Conservation (phyloP, 805 yeast genomes). For the Candida palmyrensis region DNA sequence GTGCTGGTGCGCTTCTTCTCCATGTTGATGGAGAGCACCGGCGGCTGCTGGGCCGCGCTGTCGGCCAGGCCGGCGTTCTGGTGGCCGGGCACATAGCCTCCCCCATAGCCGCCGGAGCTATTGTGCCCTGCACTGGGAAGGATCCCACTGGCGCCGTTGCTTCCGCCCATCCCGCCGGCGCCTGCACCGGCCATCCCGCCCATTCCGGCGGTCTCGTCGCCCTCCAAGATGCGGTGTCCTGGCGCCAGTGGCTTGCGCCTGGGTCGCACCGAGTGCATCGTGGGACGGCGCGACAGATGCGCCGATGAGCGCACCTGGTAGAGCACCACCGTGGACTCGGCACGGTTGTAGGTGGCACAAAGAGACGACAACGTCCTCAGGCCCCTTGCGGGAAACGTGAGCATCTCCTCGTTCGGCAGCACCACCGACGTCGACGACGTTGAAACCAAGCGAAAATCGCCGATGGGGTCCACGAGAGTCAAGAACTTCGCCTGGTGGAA, state of each 20-base stretch:
- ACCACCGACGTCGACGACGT: conserved; percentile 68
- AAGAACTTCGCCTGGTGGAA: conserved; percentile 42
- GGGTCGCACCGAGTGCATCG: too few species aligned
- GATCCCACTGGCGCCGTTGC: neutral
- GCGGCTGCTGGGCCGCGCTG: neutral
- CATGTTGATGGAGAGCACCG: conserved; percentile 27
- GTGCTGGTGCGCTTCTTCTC: conserved; percentile 42
- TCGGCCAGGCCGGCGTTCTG: neutral
- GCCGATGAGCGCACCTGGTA: conserved; percentile 49
- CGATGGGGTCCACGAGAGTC: conserved; percentile 68
- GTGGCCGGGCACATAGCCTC: too few species aligned
- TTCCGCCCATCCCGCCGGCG: neutral
- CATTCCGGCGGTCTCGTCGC: conserved; percentile 1
- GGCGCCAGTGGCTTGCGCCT: neutral
- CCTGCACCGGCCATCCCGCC: too few species aligned
- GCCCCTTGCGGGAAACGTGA: conserved; percentile 38
- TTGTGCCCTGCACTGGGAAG: too few species aligned
- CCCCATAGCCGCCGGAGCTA: too few species aligned
- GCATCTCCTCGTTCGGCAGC: conserved; percentile 50
- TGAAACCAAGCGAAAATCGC: conserved; percentile 66
- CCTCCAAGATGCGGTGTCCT: conserved; percentile 3
- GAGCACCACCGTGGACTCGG: conserved; percentile 41
- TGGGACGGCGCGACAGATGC: neutral
- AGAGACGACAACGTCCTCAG: conserved; percentile 31
- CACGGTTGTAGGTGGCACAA: conserved; percentile 52